Evolutionary conservation across 2,329 filamentous ascomycete species (phyloP), one percentile per base, ranked within the genome.

Genomic region (Nemania abortiva): DNA sequence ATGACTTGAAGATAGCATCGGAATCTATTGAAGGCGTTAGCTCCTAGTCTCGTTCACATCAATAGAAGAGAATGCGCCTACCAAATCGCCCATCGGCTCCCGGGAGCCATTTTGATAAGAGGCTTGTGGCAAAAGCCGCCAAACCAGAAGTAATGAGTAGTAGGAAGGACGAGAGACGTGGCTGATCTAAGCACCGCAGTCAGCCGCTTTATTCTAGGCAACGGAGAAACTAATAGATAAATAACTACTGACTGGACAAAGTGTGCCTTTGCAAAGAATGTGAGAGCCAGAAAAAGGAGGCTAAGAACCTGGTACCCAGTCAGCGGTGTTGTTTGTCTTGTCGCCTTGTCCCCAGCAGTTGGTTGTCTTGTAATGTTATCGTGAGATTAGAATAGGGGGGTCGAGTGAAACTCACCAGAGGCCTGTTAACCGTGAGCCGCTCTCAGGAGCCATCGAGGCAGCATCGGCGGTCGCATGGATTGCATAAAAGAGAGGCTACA

Each of bases 231-330:
- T 27, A 5, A 37, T 37, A 22, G 55, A 1, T 2, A 22, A 34
- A 54, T 49, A 42, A 34, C 64, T 75, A 86, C 86, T 84, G 70
- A 86, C 86, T 84, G 70, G 84, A 82, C 62, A 87, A 77, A 22
- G 83, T 84, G 72, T 87, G 85, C 47, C 81, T 81, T 66, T 86
- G 82, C 13, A 86, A 75, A 6, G 81, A 83, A 69, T 81, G 79
- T 2, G 81, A 82, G 15, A 87, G 79, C 78, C 84, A 87, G 52
- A 83, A 74, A 74, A 87, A 86, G 2, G 84, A 86, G 54, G 80
- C 73, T 15, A 85, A 74, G 69, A 84, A 82, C 74, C 85, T 87
- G 45, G 1, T 55, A 7, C 34, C 29, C 6, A 42, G 39, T 71
- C 42, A 70, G 62, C 34, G 4, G 3, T 2, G 47, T 70, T 29